Evolutionary conservation across 768 basidiomycete genomes (phyloP).

Genomic region (Dendrothele bispora): DNA sequence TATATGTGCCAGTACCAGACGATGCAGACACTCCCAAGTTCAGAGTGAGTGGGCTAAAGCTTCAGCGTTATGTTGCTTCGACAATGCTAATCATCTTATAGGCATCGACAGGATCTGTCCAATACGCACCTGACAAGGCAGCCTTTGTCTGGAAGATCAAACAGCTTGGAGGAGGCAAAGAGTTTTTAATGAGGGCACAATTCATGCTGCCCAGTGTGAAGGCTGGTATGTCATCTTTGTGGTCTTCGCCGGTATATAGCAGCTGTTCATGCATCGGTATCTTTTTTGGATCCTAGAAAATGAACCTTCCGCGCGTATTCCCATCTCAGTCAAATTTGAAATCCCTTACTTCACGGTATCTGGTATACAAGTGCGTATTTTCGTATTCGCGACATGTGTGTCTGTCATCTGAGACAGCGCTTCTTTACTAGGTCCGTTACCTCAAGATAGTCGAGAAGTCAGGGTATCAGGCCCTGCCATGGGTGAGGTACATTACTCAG

Average conservation of each 20-base stretch:
- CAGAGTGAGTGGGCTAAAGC: slow-evolving; percentile 55
- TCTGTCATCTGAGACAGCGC: neutral
- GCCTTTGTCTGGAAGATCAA: slow-evolving; percentile 99
- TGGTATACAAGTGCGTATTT: slow-evolving; percentile 65
- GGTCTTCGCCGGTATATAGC: neutral
- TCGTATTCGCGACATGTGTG: neutral
- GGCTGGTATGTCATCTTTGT: slow-evolving; percentile 61
- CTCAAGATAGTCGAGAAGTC: slow-evolving; percentile 99
- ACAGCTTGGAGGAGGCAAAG: slow-evolving; percentile 91
- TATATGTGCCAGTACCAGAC: slow-evolving; percentile 98
- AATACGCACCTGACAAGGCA: slow-evolving; percentile 97
- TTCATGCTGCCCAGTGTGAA: slow-evolving; percentile 95
- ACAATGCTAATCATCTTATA: slow-evolving; percentile 27
- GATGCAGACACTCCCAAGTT: slow-evolving; percentile 99
- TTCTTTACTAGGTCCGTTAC: slow-evolving; percentile 80
- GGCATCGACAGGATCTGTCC: slow-evolving; percentile 94
- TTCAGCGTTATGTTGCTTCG: neutral
- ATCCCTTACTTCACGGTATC: slow-evolving; percentile 99
- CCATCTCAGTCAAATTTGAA: slow-evolving; percentile 96
- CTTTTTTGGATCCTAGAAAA: slow-evolving; percentile 58
- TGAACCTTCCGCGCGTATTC: slow-evolving; percentile 74
- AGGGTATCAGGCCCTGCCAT: slow-evolving; percentile 93
- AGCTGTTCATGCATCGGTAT: neutral
- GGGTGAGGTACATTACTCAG: slow-evolving; percentile 94
- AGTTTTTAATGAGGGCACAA: slow-evolving; percentile 98